phyloP scores from a whole-genome alignment of 1,284 basidiomycete genomes.

The Ustilago crameri region DNA sequence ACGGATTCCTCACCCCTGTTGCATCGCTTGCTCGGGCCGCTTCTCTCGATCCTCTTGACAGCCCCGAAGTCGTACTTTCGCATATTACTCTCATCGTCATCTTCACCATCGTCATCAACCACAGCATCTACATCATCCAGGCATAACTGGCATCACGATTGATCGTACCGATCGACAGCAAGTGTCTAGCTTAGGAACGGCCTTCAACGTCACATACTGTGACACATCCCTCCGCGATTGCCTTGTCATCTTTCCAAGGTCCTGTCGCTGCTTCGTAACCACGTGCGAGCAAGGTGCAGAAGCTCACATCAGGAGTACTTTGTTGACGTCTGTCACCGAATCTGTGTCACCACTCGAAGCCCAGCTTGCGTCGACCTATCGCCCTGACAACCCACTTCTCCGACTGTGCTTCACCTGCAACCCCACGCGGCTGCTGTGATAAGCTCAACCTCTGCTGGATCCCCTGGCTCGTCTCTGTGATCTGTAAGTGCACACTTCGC shows the following conservation, averaged over 20 bases:
- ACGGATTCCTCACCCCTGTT: not conserved
- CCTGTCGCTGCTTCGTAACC: too few species aligned
- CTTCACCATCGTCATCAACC: not conserved
- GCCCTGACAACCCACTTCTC: not conserved
- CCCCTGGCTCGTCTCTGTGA: not conserved
- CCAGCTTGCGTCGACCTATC: not conserved
- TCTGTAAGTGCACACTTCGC: constrained; percentile 8
- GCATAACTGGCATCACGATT: too few species aligned
- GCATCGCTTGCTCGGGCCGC: constrained; percentile 6
- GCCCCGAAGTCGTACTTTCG: not conserved
- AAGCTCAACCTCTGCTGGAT: constrained; percentile 1
- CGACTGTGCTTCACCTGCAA: not conserved
- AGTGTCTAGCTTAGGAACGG: too few species aligned
- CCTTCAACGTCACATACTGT: too few species aligned
- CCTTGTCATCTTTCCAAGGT: too few species aligned
- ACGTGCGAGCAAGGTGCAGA: too few species aligned
- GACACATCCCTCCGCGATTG: too few species aligned
- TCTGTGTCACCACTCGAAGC: not conserved
- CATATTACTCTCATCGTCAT: not conserved
- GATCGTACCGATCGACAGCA: too few species aligned
- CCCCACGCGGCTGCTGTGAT: not conserved
- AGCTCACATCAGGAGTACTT: too few species aligned
- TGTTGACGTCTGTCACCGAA: too few species aligned
- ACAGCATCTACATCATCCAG: too few species aligned
- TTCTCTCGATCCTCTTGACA: not conserved